These are phyloP conservation scores for Aristolochia californica DNA, from an alignment of 164 flowering plant genomes.

Conservation along the genomic window DNA sequence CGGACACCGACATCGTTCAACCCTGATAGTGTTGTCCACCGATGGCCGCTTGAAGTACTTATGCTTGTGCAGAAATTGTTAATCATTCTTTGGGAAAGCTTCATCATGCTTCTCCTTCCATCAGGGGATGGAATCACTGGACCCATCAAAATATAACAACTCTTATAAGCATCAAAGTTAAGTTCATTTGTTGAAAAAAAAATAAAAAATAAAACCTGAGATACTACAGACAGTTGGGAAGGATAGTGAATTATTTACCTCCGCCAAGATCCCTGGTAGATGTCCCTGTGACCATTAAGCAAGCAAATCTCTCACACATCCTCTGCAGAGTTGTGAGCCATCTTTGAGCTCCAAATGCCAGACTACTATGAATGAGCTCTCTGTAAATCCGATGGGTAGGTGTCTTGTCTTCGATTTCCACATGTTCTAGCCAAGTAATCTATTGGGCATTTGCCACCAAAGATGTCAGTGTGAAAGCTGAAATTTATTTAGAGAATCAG, in stretches of 20 bases:
- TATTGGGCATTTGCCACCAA: constrained; percentile 1
- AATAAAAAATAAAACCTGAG: not conserved
- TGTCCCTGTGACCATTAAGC: constrained; percentile 14
- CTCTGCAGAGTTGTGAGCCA: constrained; percentile 43
- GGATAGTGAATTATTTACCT: constrained; percentile 10
- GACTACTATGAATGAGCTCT: constrained; percentile 28
- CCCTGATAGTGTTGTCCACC: constrained; percentile 45
- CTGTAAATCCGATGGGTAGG: constrained; percentile 24
- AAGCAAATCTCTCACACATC: constrained; percentile 30
- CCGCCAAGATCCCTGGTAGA: constrained; percentile 18
- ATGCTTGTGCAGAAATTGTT: constrained; percentile 55
- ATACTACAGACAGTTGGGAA: too few relatives aligned
- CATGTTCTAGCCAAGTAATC: constrained; percentile 57
- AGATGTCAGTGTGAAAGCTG: not conserved
- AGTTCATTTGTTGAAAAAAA: not conserved
- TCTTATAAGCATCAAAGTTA: not conserved
- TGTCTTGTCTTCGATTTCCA: constrained; percentile 32
- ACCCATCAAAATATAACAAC: not conserved
- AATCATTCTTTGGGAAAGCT: constrained; percentile 62
- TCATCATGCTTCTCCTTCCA: constrained; percentile 52
- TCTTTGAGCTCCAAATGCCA: constrained; percentile 44
- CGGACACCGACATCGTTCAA: constrained; percentile 37
- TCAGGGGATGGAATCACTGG: constrained; percentile 23
- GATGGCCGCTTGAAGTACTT: constrained; percentile 34
- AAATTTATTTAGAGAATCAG: not conserved